Conservation (phyloP, 169 alveolate species). For the Eimeria acervulina region DNA sequence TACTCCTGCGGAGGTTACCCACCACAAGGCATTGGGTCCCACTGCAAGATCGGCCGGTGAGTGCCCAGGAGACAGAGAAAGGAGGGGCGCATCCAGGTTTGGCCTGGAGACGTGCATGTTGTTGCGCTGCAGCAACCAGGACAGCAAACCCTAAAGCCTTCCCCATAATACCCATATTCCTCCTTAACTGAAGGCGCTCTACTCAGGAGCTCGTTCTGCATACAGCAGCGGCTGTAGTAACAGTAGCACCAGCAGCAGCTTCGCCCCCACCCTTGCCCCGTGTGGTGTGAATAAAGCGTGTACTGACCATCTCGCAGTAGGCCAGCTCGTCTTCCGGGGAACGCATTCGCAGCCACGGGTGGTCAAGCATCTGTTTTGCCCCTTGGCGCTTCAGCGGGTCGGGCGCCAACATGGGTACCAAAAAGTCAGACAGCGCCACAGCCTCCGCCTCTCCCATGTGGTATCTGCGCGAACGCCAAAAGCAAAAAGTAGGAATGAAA, state of each 20-base stretch:
- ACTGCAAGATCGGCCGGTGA: constrained; percentile 43
- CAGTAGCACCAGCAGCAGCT: neutral
- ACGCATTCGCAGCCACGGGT: constrained; percentile 94
- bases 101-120: constrained; percentile 81
- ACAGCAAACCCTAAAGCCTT: neutral
- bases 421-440: constrained; percentile 80
- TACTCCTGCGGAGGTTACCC: neutral
- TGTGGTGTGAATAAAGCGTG: neutral
- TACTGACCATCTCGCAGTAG: constrained; percentile 79
- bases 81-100: constrained; percentile 71
- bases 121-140: constrained; percentile 63
- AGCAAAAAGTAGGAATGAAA: neutral
- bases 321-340: constrained; percentile 78
- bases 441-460: constrained; percentile 81
- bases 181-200: neutral
- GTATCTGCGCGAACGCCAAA: constrained; percentile 48
- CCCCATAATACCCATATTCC: neutral
- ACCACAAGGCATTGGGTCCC: constrained; percentile 41
- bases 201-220: neutral
- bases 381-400: constrained; percentile 95
- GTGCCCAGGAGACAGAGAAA: constrained; percentile 39
- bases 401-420: constrained; percentile 86
- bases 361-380: constrained; percentile 94
- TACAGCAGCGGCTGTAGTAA: neutral
- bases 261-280: neutral